phyloP scores from a whole-genome alignment of 345 rosid species.

The Hevea brasiliensis region DNA sequence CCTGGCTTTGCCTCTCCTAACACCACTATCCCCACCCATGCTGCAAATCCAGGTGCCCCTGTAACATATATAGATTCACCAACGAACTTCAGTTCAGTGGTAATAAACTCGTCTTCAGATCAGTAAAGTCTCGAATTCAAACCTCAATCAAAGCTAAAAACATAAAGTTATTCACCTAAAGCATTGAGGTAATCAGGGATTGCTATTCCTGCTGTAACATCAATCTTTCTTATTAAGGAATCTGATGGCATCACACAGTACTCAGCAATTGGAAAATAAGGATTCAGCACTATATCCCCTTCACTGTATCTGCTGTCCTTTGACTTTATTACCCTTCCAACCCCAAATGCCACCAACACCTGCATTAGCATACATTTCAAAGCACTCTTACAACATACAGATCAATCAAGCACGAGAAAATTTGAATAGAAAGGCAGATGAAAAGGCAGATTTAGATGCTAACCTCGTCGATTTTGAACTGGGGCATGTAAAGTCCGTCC shows the following conservation, averaged over 20 bases:
- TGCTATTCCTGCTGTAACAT: slow-evolving; percentile 15
- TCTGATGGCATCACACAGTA: slow-evolving; percentile 33
- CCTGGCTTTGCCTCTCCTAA: slow-evolving; percentile 43
- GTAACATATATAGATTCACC: no score
- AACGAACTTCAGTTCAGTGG: no score
- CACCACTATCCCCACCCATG: slow-evolving; percentile 47
- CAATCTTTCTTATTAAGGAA: slow-evolving; percentile 21
- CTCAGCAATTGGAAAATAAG: slow-evolving; percentile 34
- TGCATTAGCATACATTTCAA: no score
- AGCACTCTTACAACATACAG: no score
- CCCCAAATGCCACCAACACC: slow-evolving; percentile 32
- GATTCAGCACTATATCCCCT: slow-evolving; percentile 30
- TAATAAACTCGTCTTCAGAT: no score
- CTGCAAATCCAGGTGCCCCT: slow-evolving; percentile 51
- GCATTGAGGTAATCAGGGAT: slow-evolving; percentile 37
- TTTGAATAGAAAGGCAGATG: no score
- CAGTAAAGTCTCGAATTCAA: no score
- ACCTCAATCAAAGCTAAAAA: no score
- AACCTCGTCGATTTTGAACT: no score
- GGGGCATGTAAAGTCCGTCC: no score
- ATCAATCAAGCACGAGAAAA: no score
- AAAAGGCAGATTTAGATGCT: no score
- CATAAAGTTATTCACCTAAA: slow-evolving; percentile 23
- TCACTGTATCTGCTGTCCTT: slow-evolving; percentile 24
- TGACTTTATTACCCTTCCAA: slow-evolving; percentile 41